Conservation (phyloP, 129 eudicot genomes). For the Daucus carota region DH1_v3.0 NC_030386.2:29841001-29841500, state of each 20-base stretch:
- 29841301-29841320: slow-evolving; percentile 26
- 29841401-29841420: not conserved
- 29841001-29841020: not conserved
- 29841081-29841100: too few species aligned
- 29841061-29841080: not conserved
- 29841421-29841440: not conserved
- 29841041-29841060: not conserved
- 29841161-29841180: slow-evolving; percentile 56
- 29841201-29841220: slow-evolving; percentile 92
- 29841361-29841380: slow-evolving; percentile 28
- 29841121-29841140: too few species aligned
- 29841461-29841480: not conserved
- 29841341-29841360: slow-evolving; percentile 30
- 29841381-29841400: not conserved
- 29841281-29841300: slow-evolving; percentile 37
- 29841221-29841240: slow-evolving; percentile 64
- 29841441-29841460: not conserved
- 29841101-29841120: too few species aligned
- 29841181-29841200: slow-evolving; percentile 72
- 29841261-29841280: slow-evolving; percentile 41
- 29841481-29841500: not conserved
- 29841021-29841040: not conserved
- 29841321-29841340: slow-evolving; percentile 30
- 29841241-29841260: not conserved
- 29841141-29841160: not conserved